Conservation (phyloP, 1,284 basidiomycete genomes). For the Taiwanofungus camphoratus region DNA sequence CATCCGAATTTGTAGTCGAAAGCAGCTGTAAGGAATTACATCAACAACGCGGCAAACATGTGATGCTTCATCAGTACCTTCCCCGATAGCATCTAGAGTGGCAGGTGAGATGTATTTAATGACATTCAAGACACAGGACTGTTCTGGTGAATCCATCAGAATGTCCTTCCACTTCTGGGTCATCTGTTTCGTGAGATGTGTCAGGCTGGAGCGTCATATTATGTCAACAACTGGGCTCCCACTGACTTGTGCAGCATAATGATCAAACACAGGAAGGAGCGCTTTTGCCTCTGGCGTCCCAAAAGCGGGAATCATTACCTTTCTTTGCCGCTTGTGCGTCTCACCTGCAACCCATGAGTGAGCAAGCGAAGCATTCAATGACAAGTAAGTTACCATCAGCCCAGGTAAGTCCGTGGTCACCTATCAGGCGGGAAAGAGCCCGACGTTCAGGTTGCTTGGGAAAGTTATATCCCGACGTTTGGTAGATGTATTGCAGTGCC, state of each 20-base stretch:
- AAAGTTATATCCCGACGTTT: conserved; percentile 34
- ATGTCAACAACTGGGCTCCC: conserved; percentile 8
- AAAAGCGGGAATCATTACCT: conserved; percentile 40
- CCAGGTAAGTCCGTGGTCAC: conserved; percentile 34
- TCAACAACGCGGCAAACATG: not conserved
- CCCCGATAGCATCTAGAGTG: conserved; percentile 29
- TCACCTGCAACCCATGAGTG: conserved; percentile 29
- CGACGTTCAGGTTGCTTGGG: conserved; percentile 31
- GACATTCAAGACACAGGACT: conserved; percentile 34
- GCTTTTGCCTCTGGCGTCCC: conserved; percentile 40
- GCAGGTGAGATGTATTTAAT: conserved; percentile 27
- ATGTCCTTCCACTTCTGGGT: conserved; percentile 38
- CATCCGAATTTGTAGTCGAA: conserved; percentile 31
- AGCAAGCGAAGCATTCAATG: not conserved
- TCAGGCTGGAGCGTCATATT: conserved; percentile 8
- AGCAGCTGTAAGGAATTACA: conserved; percentile 26
- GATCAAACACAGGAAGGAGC: conserved; percentile 44
- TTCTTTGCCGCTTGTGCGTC: conserved; percentile 38
- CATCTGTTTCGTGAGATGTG: conserved; percentile 29
- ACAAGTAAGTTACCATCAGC: conserved; percentile 33
- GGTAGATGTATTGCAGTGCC: conserved; percentile 36
- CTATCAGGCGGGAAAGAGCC: conserved; percentile 25
- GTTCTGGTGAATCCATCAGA: conserved; percentile 23
- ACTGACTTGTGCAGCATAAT: conserved; percentile 39
- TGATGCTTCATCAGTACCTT: conserved; percentile 31